A percentile compares a stretch with the other conserved stretches of the same genome.
phyloP scores from a whole-genome alignment of 2,329 filamentous ascomycete species.

The Didymella segeticola region DNA sequence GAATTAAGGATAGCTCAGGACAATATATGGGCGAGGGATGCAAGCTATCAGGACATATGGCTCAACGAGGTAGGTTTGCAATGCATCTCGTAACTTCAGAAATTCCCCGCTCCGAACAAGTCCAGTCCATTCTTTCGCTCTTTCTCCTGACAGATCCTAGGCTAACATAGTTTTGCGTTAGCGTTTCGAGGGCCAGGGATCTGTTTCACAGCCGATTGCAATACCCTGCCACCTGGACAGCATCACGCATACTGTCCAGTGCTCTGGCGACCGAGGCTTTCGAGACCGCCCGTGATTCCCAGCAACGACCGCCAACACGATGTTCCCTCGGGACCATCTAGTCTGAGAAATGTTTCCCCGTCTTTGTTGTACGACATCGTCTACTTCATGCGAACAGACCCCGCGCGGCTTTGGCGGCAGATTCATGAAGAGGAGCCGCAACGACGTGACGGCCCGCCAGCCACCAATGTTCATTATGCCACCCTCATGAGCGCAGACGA shows the following conservation, averaged over 20 bases:
- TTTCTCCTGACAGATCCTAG: background rate
- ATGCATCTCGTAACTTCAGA: no score
- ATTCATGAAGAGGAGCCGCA: background rate
- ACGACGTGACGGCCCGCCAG: background rate
- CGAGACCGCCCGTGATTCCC: background rate
- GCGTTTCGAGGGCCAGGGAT: background rate
- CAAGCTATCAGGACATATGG: no score
- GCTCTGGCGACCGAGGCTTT: background rate
- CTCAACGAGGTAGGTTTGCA: background rate
- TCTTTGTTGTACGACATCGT: background rate
- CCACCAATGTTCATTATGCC: no score
- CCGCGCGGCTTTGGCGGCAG: background rate
- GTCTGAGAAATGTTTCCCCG: background rate
- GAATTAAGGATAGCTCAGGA: background rate
- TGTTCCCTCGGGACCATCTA: background rate
- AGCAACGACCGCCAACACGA: no score
- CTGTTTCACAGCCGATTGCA: constrained; percentile 6
- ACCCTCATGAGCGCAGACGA: background rate
- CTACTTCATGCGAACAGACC: no score
- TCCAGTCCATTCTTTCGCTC: background rate
- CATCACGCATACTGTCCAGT: background rate
- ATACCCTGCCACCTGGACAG: background rate
- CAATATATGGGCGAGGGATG: background rate
- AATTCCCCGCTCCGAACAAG: background rate
- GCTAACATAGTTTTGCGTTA: background rate